phyloP scores from a whole-genome alignment of 805 yeast species.

The Spathaspora arborariae region DNA sequence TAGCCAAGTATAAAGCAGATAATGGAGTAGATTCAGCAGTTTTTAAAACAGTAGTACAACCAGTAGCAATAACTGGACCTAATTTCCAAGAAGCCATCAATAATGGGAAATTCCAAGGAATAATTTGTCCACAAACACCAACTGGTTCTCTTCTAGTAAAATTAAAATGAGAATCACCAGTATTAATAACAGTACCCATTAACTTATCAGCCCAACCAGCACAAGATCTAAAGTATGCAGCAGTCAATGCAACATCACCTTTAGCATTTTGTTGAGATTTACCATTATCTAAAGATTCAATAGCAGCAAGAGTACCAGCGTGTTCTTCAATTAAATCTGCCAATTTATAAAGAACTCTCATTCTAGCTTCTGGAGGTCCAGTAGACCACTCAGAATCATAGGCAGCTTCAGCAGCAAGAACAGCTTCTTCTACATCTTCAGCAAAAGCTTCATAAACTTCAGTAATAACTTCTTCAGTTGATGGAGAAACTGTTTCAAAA shows the following conservation, averaged over 20 bases:
- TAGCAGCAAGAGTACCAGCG: constrained; percentile 66
- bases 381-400: constrained; percentile 67
- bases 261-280: constrained; percentile 67
- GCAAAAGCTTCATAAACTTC: constrained; percentile 71
- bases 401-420: constrained; percentile 78
- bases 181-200: constrained; percentile 69
- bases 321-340: constrained; percentile 76
- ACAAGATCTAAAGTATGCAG: constrained; percentile 71
- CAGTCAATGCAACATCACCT: constrained; percentile 71
- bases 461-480: constrained; percentile 67
- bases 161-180: constrained; percentile 68
- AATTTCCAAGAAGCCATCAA: constrained; percentile 94
- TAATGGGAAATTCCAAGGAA: constrained; percentile 97
- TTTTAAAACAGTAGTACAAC: constrained; percentile 84
- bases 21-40: constrained; percentile 92
- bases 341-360: constrained; percentile 58
- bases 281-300: constrained; percentile 89
- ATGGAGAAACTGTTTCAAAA: constrained; percentile 61
- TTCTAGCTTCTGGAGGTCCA: constrained; percentile 66
- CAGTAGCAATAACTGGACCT: constrained; percentile 89
- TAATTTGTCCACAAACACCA: constrained; percentile 94
- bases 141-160: constrained; percentile 85
- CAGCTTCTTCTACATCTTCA: constrained; percentile 82
- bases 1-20: constrained; percentile 74
- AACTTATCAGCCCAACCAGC: constrained; percentile 93